Evolutionary conservation across 179 eudicot genomes (phyloP).

Genomic region (Corrigiola litoralis): DNA sequence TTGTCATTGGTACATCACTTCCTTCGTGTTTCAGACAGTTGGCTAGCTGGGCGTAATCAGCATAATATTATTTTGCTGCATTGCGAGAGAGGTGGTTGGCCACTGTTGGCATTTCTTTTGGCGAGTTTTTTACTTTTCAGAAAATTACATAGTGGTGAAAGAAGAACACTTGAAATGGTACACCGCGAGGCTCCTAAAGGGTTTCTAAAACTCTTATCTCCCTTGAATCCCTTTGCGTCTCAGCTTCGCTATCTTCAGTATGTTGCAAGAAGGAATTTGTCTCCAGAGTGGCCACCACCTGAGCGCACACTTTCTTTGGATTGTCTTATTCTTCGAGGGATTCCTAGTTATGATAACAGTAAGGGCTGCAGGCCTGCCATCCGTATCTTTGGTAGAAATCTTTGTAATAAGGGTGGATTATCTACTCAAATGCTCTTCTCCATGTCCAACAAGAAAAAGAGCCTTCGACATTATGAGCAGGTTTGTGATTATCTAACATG

Average conservation of each 20-base stretch:
- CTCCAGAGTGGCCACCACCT: constrained; percentile 93
- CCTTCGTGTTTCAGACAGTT: constrained; percentile 70
- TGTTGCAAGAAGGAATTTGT: constrained; percentile 77
- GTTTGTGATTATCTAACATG: constrained; percentile 31
- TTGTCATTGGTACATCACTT: constrained; percentile 79
- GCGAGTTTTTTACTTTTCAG: constrained; percentile 73
- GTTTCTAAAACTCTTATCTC: constrained; percentile 65
- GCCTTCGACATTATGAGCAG: constrained; percentile 72
- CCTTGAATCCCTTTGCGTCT: constrained; percentile 88
- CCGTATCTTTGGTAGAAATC: constrained; percentile 91
- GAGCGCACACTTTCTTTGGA: constrained; percentile 85
- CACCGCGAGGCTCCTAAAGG: constrained; percentile 96
- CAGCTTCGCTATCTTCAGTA: constrained; percentile 94
- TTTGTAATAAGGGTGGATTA: constrained; percentile 70
- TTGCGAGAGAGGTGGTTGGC: constrained; percentile 98
- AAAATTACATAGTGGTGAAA: constrained; percentile 73
- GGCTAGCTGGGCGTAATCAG: constrained; percentile 70
- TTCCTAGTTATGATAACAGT: constrained; percentile 72
- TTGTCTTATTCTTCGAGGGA: constrained; percentile 82
- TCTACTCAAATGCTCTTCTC: constrained; percentile 87
- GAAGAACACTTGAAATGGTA: constrained; percentile 79
- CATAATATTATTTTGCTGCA: constrained; percentile 86
- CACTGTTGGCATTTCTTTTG: constrained; percentile 70
- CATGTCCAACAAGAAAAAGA: constrained; percentile 71
- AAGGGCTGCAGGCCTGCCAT: constrained; percentile 88